Conservation (phyloP, 768 basidiomycete genomes). For the Hortiboletus flavorubellus region DNA sequence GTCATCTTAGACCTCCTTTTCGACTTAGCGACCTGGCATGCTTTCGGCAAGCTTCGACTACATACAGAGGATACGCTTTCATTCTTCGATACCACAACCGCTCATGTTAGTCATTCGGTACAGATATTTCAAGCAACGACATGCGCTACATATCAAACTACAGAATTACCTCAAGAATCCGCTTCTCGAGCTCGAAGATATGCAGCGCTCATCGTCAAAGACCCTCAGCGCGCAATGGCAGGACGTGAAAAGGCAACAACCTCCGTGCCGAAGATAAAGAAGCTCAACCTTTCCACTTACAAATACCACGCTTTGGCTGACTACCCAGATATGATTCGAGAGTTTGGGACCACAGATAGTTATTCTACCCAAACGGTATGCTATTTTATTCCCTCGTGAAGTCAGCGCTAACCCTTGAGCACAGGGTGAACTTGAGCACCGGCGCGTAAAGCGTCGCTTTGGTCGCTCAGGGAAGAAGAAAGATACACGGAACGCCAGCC, state of each 20-base stretch:
- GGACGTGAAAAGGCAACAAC: too few relatives aligned
- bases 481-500: neutral
- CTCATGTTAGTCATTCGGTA: neutral
- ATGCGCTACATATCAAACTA: neutral
- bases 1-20: too few relatives aligned
- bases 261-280: neutral
- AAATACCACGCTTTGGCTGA: conserved; percentile 16
- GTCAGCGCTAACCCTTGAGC: too few relatives aligned
- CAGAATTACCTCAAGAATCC: neutral
- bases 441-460: conserved; percentile 34
- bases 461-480: neutral
- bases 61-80: neutral
- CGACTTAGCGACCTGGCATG: too few relatives aligned
- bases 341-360: conserved; percentile 34
- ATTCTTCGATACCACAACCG: neutral
- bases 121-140: neutral
- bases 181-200: neutral
- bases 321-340: conserved; percentile 6
- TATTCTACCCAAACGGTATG: conserved; percentile 32
- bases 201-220: neutral
- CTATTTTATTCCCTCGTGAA: too few relatives aligned
- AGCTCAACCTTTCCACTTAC: conserved; percentile 13
- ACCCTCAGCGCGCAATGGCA: neutral
- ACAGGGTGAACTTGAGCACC: conserved; percentile 39
- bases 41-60: neutral